Base-by-base conservation (phyloP, 768 basidiomycete species). In the Mycena vitilis region DNA sequence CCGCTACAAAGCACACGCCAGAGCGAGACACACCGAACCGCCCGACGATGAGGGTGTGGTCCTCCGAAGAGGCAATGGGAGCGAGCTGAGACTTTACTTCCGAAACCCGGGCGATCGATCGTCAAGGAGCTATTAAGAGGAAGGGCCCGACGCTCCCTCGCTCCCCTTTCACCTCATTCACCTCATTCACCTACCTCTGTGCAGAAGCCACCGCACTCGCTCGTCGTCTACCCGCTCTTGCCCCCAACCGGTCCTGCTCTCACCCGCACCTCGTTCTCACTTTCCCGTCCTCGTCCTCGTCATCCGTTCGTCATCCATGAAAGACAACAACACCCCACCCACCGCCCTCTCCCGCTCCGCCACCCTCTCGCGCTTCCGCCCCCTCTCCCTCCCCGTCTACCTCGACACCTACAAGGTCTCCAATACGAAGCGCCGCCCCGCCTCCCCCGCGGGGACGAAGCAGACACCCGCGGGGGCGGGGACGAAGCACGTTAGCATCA, bases 301-400 rank as follows among this genome's bases (percentile, higher is more conserved):
- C 58, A 30, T 25, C 12, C 36, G n/a, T n/a, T 49, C 47, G 52
- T 54, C 58, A 30, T 25, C 12, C 36, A 71, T 71, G 70, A 67
- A 71, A 53, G 69, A 62, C 42, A 49, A 45, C 10, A 55, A 55
- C 45, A 42, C 61, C 48, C 42, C 60, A 18, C 52, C 16, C 13
- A 48, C 15, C 44, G 13, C 51, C 18, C 13, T 60, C 47, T 57
- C 70, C 6, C 66, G 70, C 34, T 67, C 69, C 25, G 49, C 30
- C 25, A 60, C 30, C 20, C 55, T 54, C 55, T 53, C 63, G 34
- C 70, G 70, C 47, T 68, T 68, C 59, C 66, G 70, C 18, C 70
- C 70, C 13, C 37, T 71, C 58, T 71, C 70, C 36, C 25, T 71
- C 4, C 70, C 70, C 11, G 61, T 61, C 54, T 58, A 68, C 48